Conservation (phyloP, 2,329 filamentous ascomycete genomes). For the Didymella pinodella region DNA sequence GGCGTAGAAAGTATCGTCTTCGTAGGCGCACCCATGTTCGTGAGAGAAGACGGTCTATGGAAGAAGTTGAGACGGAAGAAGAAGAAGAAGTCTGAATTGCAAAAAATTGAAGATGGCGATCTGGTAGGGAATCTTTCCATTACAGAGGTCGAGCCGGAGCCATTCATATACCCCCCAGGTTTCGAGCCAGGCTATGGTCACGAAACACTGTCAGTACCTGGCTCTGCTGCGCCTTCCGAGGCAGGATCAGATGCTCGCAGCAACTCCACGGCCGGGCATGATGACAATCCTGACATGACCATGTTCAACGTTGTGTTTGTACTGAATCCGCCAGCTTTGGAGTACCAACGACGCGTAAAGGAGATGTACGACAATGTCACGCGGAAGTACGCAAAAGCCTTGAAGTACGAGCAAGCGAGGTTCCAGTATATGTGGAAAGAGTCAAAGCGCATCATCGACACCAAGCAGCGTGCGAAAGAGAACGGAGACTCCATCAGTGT, state of each 20-base stretch:
- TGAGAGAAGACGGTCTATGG: conserved; percentile 52
- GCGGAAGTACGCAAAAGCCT: conserved; percentile 89
- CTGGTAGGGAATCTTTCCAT: conserved; percentile 30
- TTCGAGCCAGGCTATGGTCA: conserved; percentile 54
- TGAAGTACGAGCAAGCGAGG: conserved; percentile 91
- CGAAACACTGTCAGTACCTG: conserved; percentile 41
- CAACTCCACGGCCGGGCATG: conserved; percentile 50
- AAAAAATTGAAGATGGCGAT: conserved; percentile 33
- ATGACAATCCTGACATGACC: conserved; percentile 75
- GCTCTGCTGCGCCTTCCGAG: conserved; percentile 45
- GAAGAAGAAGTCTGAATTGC: conserved; percentile 37
- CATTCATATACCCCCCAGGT: conserved; percentile 46
- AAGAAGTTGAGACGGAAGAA: conserved; percentile 48
- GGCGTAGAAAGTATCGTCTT: conserved; percentile 52
- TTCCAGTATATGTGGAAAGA: conserved; percentile 92
- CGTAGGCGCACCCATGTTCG: conserved; percentile 53
- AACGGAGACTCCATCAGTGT: conserved; percentile 67
- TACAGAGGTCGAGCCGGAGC: conserved; percentile 31
- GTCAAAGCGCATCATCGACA: conserved; percentile 78
- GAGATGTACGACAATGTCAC: conserved; percentile 90
- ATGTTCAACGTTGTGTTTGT: conserved; percentile 99
- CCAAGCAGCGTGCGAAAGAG: conserved; percentile 84
- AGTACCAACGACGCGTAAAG: conserved; percentile 74
- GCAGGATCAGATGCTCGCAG: conserved; percentile 51
- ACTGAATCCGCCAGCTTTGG: conserved; percentile 78